A percentile compares a stretch with the other conserved stretches of the same genome.
phyloP scores from a whole-genome alignment of 768 basidiomycete species.

The Rhodotorula kratochvilovae region DNA sequence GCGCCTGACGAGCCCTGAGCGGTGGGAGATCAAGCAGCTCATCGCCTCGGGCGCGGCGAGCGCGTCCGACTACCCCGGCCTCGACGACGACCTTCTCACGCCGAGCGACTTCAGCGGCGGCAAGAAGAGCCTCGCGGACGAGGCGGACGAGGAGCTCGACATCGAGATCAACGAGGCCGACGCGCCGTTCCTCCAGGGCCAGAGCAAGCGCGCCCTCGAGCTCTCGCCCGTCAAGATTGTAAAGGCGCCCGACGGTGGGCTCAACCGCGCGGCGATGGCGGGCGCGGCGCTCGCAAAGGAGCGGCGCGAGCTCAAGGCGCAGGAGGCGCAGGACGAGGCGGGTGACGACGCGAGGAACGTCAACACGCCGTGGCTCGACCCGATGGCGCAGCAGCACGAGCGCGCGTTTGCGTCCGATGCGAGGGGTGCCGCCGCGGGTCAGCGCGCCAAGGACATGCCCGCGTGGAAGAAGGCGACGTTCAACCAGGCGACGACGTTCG shows the following conservation, averaged over 20 bases:
- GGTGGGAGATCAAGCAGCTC: constrained; percentile 99
- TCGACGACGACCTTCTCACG: constrained; percentile 55
- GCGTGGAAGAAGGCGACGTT: constrained; percentile 88
- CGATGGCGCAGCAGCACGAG: constrained; percentile 85
- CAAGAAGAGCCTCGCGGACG: constrained; percentile 58
- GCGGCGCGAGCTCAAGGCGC: constrained; percentile 84
- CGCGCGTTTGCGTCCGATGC: constrained; percentile 90
- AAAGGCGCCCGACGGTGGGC: constrained; percentile 94
- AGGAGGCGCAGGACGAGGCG: constrained; percentile 87
- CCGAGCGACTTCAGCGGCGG: constrained; percentile 43
- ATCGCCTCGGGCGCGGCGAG: constrained; percentile 90
- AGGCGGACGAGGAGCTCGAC: constrained; percentile 88
- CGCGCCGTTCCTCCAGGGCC: constrained; percentile 89
- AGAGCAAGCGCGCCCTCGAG: constrained; percentile 91
- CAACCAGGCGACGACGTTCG: constrained; percentile 93
- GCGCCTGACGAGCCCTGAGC: constrained; percentile 87
- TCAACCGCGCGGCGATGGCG: constrained; percentile 90
- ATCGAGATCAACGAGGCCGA: constrained; percentile 97
- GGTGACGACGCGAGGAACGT: constrained; percentile 94
- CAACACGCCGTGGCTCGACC: constrained; percentile 94
- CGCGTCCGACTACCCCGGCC: constrained; percentile 87
- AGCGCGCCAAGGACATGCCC: constrained; percentile 74
- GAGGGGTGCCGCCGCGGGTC: constrained; percentile 60
- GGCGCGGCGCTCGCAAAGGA: constrained; percentile 93
- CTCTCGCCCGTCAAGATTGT: constrained; percentile 96